Evolutionary conservation across 306 rosid genomes (phyloP), one percentile per base, ranked within the genome.

Genomic region (Cucumis melo): DNA sequence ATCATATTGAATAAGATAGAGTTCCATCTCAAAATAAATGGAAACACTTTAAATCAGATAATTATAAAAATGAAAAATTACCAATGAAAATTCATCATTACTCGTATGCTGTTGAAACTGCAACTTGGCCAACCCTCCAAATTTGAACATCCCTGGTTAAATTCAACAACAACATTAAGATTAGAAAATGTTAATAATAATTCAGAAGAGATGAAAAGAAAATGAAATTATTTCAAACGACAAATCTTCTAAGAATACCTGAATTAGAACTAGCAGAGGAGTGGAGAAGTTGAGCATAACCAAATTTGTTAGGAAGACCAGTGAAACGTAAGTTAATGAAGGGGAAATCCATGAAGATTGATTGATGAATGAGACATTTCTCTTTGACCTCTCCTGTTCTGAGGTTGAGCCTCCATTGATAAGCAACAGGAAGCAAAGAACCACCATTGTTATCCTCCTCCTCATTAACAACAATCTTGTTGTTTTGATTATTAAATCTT

Each of bases 331-430:
- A 77, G 62, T 90, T 90, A 59, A 90, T 88, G 82, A 86, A 54
- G 0, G 96, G 94, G 82, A 89, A 92, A 80, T 92, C 96, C 91
- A 90, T 86, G 14, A 56, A 83, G 16, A 74, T 11, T 12, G 53
- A 59, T 17, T 42, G 60, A 10, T 21, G 85, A 11, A 77, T 74
- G 0, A 90, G 85, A 71, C 41, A 20, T 81, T 29, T 87, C 90
- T 92, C 96, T 61, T 62, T 66, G 16, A 73, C 87, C 55, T 89
- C 80, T 36, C 90, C 90, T 0, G 85, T 86, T 70, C 53, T 64
- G 87, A 89, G 87, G 81, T 89, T 83, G 71, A 90, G 78, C 77
- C 94, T 79, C 94, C 98, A 90, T 71, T 90, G 89, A 1, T 87
- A 82, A 79, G 88, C 78, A 23, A 46, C 82, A 61, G 89, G 64